Conservation (phyloP, 768 basidiomycete genomes). For the Daedaleopsis sinensis region DNA sequence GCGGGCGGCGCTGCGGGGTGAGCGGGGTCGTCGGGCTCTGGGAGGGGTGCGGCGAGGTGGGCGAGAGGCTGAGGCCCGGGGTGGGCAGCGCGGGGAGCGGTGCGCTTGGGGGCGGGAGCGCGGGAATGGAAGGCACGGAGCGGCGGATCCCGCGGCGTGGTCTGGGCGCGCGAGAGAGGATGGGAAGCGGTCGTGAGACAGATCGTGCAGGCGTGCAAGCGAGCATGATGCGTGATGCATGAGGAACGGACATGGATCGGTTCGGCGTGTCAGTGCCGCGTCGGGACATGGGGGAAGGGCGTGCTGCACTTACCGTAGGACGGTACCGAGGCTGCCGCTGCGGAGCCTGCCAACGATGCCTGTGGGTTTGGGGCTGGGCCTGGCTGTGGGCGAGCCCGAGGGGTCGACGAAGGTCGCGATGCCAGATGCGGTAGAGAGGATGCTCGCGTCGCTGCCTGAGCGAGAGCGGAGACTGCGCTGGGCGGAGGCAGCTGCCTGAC, state of each 20-base stretch:
- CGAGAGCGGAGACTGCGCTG: slow-evolving; percentile 48
- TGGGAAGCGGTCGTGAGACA: not conserved
- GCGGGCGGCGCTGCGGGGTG: slow-evolving; percentile 19
- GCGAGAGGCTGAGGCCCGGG: not conserved
- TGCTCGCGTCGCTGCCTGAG: slow-evolving; percentile 45
- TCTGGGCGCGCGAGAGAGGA: not conserved
- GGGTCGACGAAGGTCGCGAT: slow-evolving; percentile 32
- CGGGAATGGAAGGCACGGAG: slow-evolving; percentile 17
- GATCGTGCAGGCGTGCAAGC: too few species aligned
- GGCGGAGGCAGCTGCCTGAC: slow-evolving; percentile 53
- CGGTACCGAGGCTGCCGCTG: slow-evolving; percentile 53
- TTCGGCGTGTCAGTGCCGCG: too few species aligned
- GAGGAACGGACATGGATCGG: too few species aligned
- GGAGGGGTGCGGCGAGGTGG: slow-evolving; percentile 8
- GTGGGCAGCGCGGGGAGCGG: slow-evolving; percentile 22
- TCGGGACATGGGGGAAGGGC: not conserved
- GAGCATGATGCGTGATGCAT: too few species aligned
- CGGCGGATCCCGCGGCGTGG: slow-evolving; percentile 19
- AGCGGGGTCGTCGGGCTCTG: slow-evolving; percentile 6
- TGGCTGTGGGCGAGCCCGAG: slow-evolving; percentile 25
- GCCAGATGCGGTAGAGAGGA: slow-evolving; percentile 15
- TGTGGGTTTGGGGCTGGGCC: slow-evolving; percentile 29
- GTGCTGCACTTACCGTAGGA: slow-evolving; percentile 30
- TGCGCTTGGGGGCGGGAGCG: slow-evolving; percentile 22
- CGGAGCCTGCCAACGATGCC: slow-evolving; percentile 56